A percentile compares a stretch with the other conserved stretches of the same genome.
phyloP scores from a whole-genome alignment of 192 early-diverging fungal genomes.

The Podila epicladia region DNA sequence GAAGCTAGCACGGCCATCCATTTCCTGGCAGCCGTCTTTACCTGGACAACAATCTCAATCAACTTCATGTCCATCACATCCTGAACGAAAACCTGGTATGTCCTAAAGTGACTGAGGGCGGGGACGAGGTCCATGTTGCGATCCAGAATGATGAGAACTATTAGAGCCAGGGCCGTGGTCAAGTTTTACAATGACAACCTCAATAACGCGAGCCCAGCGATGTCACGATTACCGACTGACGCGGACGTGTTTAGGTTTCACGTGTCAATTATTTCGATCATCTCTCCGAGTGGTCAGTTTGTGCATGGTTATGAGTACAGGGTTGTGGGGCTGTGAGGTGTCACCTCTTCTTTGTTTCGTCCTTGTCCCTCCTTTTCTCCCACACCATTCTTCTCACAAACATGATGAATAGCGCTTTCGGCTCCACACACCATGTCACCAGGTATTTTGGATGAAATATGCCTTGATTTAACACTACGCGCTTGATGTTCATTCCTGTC shows the following conservation, averaged over 20 bases:
- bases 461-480: too few species aligned
- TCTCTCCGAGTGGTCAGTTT: too few species aligned
- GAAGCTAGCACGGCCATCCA: neutral
- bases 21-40: slow-evolving; percentile 4
- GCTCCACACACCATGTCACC: too few species aligned
- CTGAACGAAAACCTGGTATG: slow-evolving; percentile 96
- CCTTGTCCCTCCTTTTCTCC: too few species aligned
- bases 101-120: slow-evolving; percentile 98
- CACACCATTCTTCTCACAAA: too few species aligned
- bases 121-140: slow-evolving; percentile 90
- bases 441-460: too few species aligned
- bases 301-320: too few species aligned
- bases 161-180: neutral
- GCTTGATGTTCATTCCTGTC: too few species aligned
- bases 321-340: too few species aligned
- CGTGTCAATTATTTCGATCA: too few species aligned
- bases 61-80: slow-evolving; percentile 94
- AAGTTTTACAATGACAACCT: neutral
- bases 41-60: slow-evolving; percentile 81
- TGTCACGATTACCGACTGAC: slow-evolving; percentile 28
- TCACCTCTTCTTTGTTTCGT: too few species aligned
- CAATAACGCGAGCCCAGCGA: neutral
- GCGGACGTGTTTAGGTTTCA: slow-evolving; percentile 67
- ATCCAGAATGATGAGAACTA: slow-evolving; percentile 90
- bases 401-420: too few species aligned